These are phyloP conservation scores for Penicillium atrosanguineum DNA, from an alignment of 495 filamentous ascomycete species.

Conservation along the genomic window DNA sequence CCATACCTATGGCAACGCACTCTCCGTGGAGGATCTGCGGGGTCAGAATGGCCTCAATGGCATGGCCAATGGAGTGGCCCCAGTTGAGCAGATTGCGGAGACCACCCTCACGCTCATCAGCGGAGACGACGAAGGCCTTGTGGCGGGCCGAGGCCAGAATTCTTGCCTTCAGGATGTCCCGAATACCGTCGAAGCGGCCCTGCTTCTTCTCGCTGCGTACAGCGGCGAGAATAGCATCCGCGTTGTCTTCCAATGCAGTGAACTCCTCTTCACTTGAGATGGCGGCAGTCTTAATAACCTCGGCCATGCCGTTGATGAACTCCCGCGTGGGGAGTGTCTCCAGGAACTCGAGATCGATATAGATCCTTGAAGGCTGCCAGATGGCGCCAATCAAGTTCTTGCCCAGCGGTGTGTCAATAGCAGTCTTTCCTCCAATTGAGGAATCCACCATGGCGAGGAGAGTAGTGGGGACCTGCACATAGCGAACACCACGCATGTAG, in stretches of 20 bases:
- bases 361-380: slow-evolving; percentile 92
- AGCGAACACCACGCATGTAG: slow-evolving; percentile 96
- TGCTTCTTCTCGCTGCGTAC: slow-evolving; percentile 56
- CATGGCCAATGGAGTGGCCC: slow-evolving; percentile 97
- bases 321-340: slow-evolving; percentile 88
- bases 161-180: slow-evolving; percentile 76
- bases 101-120: slow-evolving; percentile 91
- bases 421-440: slow-evolving; percentile 96
- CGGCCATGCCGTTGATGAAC: slow-evolving; percentile 98
- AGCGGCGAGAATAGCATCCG: slow-evolving; percentile 68
- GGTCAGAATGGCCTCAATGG: slow-evolving; percentile 91
- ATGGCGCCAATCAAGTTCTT: slow-evolving; percentile 97
- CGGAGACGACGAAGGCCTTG: slow-evolving; percentile 90
- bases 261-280: slow-evolving; percentile 94
- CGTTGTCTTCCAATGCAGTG: slow-evolving; percentile 76
- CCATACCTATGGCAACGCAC: slow-evolving; percentile 95
- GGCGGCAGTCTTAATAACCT: slow-evolving; percentile 96
- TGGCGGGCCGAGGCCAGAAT: slow-evolving; percentile 85
- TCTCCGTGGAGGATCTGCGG: slow-evolving; percentile 96
- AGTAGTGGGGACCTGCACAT: slow-evolving; percentile 94
- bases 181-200: slow-evolving; percentile 64
- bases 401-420: slow-evolving; percentile 93
- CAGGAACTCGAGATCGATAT: slow-evolving; percentile 90
- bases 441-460: slow-evolving; percentile 97
- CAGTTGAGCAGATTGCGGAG: slow-evolving; percentile 95